Evolutionary conservation across 306 rosid species (phyloP).

Genomic region (Medicago arabica): DNA sequence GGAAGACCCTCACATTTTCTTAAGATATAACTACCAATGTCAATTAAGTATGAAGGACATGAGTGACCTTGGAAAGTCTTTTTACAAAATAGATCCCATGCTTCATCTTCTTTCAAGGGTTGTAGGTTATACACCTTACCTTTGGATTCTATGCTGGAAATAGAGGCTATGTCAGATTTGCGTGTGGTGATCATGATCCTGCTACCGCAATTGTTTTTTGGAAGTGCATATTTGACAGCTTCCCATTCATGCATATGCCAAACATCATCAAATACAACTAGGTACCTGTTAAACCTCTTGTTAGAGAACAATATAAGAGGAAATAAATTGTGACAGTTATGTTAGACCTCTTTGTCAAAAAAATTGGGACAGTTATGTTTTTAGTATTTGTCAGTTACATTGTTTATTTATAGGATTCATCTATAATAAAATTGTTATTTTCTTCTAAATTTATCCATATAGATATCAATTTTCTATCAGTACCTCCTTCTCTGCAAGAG

Average conservation of each 20-base stretch:
- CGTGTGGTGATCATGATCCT: constrained; percentile 65
- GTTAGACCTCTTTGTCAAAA: too few relatives aligned
- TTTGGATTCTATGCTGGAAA: constrained; percentile 36
- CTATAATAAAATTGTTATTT: too few relatives aligned
- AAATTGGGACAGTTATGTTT: background rate
- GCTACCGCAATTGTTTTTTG: constrained; percentile 54
- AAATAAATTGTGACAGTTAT: background rate
- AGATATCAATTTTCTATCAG: background rate
- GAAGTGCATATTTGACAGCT: constrained; percentile 58
- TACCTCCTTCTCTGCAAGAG: constrained; percentile 47
- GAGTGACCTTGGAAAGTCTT: constrained; percentile 53
- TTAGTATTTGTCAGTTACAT: background rate
- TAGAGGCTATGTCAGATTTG: constrained; percentile 46
- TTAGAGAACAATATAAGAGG: background rate
- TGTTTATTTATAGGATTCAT: background rate
- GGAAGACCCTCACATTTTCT: constrained; percentile 71
- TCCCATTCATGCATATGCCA: constrained; percentile 61
- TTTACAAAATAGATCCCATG: constrained; percentile 53
- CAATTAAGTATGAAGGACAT: constrained; percentile 54
- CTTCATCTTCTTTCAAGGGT: constrained; percentile 51
- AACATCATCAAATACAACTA: constrained; percentile 64
- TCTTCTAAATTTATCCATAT: too few relatives aligned
- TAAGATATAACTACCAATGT: constrained; percentile 41
- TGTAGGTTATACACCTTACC: constrained; percentile 47
- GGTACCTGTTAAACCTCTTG: constrained; percentile 35